phyloP scores from a whole-genome alignment of 176 grass and related monocot species.

The Ensete ventricosum region DNA sequence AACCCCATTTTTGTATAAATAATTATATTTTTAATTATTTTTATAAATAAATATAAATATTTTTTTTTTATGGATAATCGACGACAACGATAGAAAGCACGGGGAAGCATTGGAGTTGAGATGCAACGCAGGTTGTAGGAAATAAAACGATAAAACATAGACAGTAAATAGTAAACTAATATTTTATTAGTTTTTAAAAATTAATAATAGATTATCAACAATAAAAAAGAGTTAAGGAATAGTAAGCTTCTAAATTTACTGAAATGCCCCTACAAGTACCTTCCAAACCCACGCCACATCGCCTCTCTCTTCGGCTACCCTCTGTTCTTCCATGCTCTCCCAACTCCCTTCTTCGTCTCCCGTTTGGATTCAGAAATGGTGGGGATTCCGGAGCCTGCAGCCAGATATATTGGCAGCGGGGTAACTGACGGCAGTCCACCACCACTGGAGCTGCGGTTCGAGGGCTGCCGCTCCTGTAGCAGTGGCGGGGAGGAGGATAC shows the following conservation, averaged over 20 bases:
- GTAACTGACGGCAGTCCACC: background rate
- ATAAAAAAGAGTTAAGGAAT: too few relatives aligned
- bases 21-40: too few relatives aligned
- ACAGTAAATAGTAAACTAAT: too few relatives aligned
- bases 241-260: background rate
- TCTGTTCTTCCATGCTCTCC: background rate
- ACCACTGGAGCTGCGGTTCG: background rate
- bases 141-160: too few relatives aligned
- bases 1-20: too few relatives aligned
- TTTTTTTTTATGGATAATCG: too few relatives aligned
- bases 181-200: too few relatives aligned
- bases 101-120: too few relatives aligned
- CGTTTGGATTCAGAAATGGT: constrained; percentile 9
- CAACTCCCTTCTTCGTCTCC: background rate
- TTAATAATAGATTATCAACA: too few relatives aligned
- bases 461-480: background rate
- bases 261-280: background rate
- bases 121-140: too few relatives aligned
- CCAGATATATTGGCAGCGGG: background rate
- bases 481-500: background rate
- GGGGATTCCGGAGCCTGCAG: background rate
- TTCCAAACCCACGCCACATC: background rate
- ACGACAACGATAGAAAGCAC: too few relatives aligned
- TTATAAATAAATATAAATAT: too few relatives aligned
- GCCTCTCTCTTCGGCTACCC: background rate